Evolutionary conservation across 495 filamentous ascomycete species (phyloP), one percentile per base, ranked within the genome.

Genomic region (Xylaria palmicola): DNA sequence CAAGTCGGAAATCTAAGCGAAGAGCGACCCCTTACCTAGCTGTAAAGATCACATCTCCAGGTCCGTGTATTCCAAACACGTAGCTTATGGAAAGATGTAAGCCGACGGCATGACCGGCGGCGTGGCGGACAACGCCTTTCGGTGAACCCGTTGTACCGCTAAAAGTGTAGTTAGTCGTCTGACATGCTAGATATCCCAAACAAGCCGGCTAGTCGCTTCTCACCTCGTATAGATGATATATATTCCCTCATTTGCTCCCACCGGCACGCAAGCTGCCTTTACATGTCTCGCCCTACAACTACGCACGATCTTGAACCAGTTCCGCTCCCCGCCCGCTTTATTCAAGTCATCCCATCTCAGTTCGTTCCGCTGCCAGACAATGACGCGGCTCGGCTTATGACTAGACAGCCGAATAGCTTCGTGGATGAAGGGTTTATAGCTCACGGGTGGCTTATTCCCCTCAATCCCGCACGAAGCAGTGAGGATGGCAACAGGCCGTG

Each of bases 391-490:
- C 1, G 89, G 89, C 64, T 88, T 89, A 74, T 85, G 83, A 27
- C 63, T 66, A 47, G 86, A 86, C 17, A 83, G 68, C 37, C 72
- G 58, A 30, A 90, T 77, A 2, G 88, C 89, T n/a, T 85, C 86
- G 61, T 86, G 81, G 19, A 96, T 81, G 54, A 92, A 84, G 0
- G 85, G 82, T 56, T 85, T 84, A 67, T 96, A 96, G 9, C 78
- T 64, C 65, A 87, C 79, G 5, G 90, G 85, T 1, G 86, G 88
- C 68, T 96, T 95, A 56, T 79, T 80, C 8, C 93, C 93, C 64
- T 97, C 93, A 48, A 97, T 93, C 6, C 93, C 93, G 73, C 93
- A 97, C 2, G 90, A 93, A 2, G 93, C 92, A 4, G 93, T 96
- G 73, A 97, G 81, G 49, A 97, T 86, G 9, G 82, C 85, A 19